Conservation (phyloP, 2,329 filamentous ascomycete species). For the Epichloe sp. region DNA sequence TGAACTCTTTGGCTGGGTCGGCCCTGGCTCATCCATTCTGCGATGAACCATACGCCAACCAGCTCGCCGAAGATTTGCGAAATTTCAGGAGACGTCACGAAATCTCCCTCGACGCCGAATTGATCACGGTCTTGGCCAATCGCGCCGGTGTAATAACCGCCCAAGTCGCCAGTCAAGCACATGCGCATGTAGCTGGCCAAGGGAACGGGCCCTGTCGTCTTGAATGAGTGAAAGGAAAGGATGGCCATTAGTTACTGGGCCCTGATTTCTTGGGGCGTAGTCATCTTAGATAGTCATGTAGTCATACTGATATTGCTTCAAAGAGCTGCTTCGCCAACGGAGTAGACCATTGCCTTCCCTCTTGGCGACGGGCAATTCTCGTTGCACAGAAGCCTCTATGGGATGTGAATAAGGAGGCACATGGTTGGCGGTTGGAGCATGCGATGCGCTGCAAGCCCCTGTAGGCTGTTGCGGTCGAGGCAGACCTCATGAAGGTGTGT, state of each 20-base stretch:
- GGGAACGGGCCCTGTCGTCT: conserved; percentile 75
- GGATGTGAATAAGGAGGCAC: not conserved
- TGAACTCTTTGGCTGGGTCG: conserved; percentile 61
- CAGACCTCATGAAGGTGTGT: not conserved
- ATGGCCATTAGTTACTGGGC: not conserved
- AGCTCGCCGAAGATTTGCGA: conserved; percentile 95
- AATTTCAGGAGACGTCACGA: conserved; percentile 94
- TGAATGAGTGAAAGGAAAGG: not conserved
- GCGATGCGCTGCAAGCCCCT: conserved; percentile 3
- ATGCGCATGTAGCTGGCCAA: conserved; percentile 96
- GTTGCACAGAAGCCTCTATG: conserved; percentile 1
- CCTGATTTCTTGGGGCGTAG: too few species aligned
- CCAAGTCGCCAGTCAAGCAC: conserved; percentile 81
- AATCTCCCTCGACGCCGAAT: conserved; percentile 88
- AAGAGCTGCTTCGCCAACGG: conserved; percentile 78
- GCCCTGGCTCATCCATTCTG: conserved; percentile 93
- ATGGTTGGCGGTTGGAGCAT: not conserved
- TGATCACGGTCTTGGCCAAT: conserved; percentile 60
- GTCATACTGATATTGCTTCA: conserved; percentile 66
- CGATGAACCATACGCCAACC: conserved; percentile 84
- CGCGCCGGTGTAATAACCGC: conserved; percentile 84
- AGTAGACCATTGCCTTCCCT: conserved; percentile 69
- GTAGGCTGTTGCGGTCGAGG: not conserved
- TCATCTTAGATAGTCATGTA: not conserved
- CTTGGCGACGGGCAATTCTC: conserved; percentile 2